These are phyloP conservation scores for Solanum gandarillasii DNA, from an alignment of 257 asterid species.

Conservation along the genomic window DNA sequence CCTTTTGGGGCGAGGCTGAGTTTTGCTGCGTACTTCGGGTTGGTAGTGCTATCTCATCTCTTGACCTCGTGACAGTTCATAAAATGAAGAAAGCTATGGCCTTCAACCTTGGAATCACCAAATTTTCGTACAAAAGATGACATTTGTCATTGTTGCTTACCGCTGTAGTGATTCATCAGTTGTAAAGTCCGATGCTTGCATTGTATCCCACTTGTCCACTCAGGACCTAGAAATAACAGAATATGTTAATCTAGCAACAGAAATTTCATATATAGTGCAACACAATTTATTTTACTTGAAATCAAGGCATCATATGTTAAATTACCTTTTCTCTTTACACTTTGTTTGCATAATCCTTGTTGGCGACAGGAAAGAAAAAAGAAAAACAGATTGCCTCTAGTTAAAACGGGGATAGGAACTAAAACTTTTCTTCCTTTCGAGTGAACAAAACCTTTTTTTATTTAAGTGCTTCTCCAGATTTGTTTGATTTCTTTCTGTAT, in stretches of 20 bases:
- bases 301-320: background rate
- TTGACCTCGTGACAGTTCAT: background rate
- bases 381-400: background rate
- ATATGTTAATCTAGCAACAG: background rate
- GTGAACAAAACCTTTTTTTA: background rate
- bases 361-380: background rate
- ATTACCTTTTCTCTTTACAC: background rate
- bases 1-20: background rate
- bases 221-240: background rate
- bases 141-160: background rate
- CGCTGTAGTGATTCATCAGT: background rate
- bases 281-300: background rate
- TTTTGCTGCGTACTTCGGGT: background rate
- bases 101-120: background rate
- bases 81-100: background rate
- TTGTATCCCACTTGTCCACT: background rate
- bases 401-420: background rate
- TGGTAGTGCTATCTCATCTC: background rate
- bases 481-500: background rate
- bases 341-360: background rate
- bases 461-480: background rate
- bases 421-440: background rate
- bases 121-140: background rate
- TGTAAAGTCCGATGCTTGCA: background rate
- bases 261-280: background rate